These are phyloP conservation scores for Coemansia sp. DNA, from an alignment of 192 early-diverging fungal species.

Conservation along the genomic window DNA sequence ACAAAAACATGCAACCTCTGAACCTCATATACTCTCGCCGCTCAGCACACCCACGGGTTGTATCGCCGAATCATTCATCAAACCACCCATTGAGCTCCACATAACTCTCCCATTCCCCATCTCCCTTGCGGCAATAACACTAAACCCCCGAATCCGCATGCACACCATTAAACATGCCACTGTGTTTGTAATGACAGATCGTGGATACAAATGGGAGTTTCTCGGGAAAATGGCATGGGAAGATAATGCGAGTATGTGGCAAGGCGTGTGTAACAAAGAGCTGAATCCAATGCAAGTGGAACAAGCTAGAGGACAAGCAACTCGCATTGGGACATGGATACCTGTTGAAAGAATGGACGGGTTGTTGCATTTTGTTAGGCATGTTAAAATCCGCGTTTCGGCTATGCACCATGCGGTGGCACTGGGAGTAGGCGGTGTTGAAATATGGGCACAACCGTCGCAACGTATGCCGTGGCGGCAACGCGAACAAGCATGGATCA, in stretches of 20 bases:
- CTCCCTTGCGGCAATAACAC: constrained; percentile 15
- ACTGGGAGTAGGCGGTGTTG: constrained; percentile 14
- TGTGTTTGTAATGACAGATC: constrained; percentile 4
- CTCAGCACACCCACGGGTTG: constrained; percentile 1
- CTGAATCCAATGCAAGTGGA: constrained; percentile 1
- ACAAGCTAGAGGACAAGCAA: not conserved
- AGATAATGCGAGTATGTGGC: not conserved
- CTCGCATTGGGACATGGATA: not conserved
- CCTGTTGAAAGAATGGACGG: not conserved
- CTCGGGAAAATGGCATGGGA: constrained; percentile 2
- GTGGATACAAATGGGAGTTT: constrained; percentile 10
- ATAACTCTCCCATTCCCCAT: constrained; percentile 9
- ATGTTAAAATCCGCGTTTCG: constrained; percentile 11
- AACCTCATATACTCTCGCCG: not conserved
- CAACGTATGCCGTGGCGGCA: constrained; percentile 15
- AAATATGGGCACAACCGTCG: constrained; percentile 33
- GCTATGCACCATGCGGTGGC: constrained; percentile 21
- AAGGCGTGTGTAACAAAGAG: constrained; percentile 16
- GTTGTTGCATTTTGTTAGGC: constrained; percentile 9
- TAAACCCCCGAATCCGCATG: constrained; percentile 21
- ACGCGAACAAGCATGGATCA: constrained; percentile 6
- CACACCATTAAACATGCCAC: not conserved
- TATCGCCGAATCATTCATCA: constrained; percentile 28
- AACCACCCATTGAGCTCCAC: constrained; percentile 20
- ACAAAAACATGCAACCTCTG: not conserved